Base-by-base conservation (phyloP, 768 basidiomycete species). In the Agaricus bisporus region DNA sequence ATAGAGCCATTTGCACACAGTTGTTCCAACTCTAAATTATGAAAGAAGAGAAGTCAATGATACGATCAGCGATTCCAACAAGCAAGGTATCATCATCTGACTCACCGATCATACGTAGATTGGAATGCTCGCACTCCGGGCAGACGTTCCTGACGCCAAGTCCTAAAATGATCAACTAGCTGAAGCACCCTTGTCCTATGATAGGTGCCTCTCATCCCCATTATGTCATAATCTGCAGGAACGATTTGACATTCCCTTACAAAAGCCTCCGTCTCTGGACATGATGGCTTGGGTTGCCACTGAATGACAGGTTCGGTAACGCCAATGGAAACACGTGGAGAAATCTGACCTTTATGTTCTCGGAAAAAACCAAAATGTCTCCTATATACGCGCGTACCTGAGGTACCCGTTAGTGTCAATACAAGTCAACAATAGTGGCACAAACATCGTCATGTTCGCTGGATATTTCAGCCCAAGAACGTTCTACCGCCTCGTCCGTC, bases 51-150 rank as follows among this genome's bases (percentile, higher is more conserved):
- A 41, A 50, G 35, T 43, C 18, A 32, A 37, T 26, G 18, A 47
- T 14, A 22, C 26, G 39, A 18, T 48, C 47, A 36, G 22, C 22
- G 20, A 35, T 20, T 6, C 28, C 12, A 11, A 12, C 25, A 29
- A 54, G 39, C 22, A 17, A 15, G 20, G 20, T 17, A 11, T 22
- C 22, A 35, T 42, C 41, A 42, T 10, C 20, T 51, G 44, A 64
- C 74, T 37, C 64, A 84, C 79, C 85, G 79, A 62, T 95, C 91
- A 60, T 93, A 92, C n/a, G 79, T 84, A 0, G 90, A 93, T 61
- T 90, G 85, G 61, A 90, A 86, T 4, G 90, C 90, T 32, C 85
- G 80, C 22, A 82, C 80, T 3, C 91, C 90, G 17, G 89, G 81
- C 4, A 83, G 65, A 29, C 91, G 80, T 56, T 86, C 78, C 37